Conservation (phyloP, 257 asterid genomes). For the Solanum lignicaule region DNA sequence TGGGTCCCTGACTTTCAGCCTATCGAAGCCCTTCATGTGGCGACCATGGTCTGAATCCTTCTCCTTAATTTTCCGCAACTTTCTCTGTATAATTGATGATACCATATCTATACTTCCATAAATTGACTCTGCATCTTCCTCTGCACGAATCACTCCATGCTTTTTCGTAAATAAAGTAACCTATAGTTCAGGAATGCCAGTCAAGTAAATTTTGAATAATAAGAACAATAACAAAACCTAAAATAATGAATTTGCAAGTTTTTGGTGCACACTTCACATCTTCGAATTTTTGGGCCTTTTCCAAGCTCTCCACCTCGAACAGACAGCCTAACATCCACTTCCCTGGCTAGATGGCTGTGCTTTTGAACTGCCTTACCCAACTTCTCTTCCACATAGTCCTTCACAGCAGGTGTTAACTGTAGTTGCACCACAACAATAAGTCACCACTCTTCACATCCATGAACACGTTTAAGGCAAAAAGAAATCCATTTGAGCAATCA, state of each 20-base stretch:
- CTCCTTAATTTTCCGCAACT: slow-evolving; percentile 92
- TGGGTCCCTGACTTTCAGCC: slow-evolving; percentile 56
- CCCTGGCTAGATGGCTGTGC: slow-evolving; percentile 84
- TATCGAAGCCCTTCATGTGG: slow-evolving; percentile 80
- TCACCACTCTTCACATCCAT: not conserved
- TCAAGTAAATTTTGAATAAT: not conserved
- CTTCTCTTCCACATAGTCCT: slow-evolving; percentile 77
- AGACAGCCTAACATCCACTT: slow-evolving; percentile 82
- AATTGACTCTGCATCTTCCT: slow-evolving; percentile 72
- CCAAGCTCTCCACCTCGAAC: slow-evolving; percentile 88
- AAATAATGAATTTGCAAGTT: not conserved
- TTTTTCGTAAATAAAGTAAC: slow-evolving; percentile 81
- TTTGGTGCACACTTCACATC: slow-evolving; percentile 64
- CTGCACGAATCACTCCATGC: slow-evolving; percentile 90
- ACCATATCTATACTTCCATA: slow-evolving; percentile 77
- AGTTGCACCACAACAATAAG: not conserved
- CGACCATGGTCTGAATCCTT: slow-evolving; percentile 89
- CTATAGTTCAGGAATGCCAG: slow-evolving; percentile 19
- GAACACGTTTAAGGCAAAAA: not conserved
- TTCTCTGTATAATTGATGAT: slow-evolving; percentile 69
- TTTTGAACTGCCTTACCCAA: slow-evolving; percentile 80
- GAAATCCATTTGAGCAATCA: not conserved
- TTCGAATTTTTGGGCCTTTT: slow-evolving; percentile 73
- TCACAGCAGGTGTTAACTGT: slow-evolving; percentile 69
- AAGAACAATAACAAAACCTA: not conserved